A percentile compares a stretch with the other conserved stretches of the same genome.
Conservation (phyloP, 2,329 filamentous ascomycete species). For the Trichoderma oligosporum region DNA sequence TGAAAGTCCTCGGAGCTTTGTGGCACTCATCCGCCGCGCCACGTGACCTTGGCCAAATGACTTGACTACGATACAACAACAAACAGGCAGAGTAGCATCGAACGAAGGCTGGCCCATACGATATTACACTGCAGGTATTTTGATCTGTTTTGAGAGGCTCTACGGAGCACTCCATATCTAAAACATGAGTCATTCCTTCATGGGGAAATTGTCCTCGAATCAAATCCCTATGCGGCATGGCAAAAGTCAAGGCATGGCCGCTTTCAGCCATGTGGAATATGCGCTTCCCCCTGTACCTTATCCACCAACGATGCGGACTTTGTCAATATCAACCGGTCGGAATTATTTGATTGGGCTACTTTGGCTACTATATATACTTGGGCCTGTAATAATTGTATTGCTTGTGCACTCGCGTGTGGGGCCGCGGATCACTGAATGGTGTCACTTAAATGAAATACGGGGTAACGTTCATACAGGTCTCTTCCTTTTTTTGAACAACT, state of each 20-base stretch:
- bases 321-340: neutral
- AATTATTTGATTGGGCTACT: slow-evolving; percentile 2
- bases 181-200: too few relatives aligned
- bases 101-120: neutral
- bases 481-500: neutral
- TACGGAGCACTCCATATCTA: too few relatives aligned
- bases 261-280: slow-evolving; percentile 6
- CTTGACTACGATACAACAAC: too few relatives aligned
- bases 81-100: neutral
- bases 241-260: neutral
- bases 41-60: slow-evolving; percentile 12
- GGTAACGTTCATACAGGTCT: neutral
- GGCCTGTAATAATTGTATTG: too few relatives aligned
- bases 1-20: neutral
- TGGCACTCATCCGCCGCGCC: slow-evolving; percentile 9
- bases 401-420: too few relatives aligned
- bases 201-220: neutral
- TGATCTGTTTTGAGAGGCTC: slow-evolving; percentile 2
- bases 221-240: neutral
- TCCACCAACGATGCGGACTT: neutral
- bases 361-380: too few relatives aligned
- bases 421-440: slow-evolving; percentile 2
- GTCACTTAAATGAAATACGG: neutral
- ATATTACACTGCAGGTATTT: neutral
- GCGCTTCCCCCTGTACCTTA: neutral